Conservation (phyloP, 2,329 filamentous ascomycete species). For the Fusarium tanahbumbuense region DNA sequence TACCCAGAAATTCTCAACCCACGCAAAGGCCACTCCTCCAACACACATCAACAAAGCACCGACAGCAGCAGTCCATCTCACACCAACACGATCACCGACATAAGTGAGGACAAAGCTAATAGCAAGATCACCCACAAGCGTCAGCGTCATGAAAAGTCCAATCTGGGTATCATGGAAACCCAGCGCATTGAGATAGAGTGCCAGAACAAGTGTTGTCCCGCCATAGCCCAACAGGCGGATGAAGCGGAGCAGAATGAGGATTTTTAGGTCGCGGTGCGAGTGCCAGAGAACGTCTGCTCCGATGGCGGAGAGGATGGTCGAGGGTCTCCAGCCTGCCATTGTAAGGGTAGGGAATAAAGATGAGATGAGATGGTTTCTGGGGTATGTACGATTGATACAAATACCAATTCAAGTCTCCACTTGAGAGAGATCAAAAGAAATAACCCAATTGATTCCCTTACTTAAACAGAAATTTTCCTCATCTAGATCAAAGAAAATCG, state of each 20-base stretch:
- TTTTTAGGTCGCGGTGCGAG: slow-evolving; percentile 37
- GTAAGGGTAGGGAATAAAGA: background rate
- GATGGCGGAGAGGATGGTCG: slow-evolving; percentile 29
- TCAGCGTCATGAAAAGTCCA: slow-evolving; percentile 41
- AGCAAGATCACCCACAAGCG: slow-evolving; percentile 38
- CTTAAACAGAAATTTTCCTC: no score
- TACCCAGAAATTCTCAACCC: slow-evolving; percentile 37
- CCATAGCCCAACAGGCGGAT: slow-evolving; percentile 39
- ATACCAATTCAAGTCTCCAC: no score
- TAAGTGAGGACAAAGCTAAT: slow-evolving; percentile 41
- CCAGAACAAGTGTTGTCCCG: slow-evolving; percentile 37
- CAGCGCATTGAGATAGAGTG: slow-evolving; percentile 38
- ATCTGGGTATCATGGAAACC: slow-evolving; percentile 37
- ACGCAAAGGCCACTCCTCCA: slow-evolving; percentile 32
- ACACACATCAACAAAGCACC: slow-evolving; percentile 35
- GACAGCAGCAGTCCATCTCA: slow-evolving; percentile 25
- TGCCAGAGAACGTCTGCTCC: slow-evolving; percentile 36
- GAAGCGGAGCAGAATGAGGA: slow-evolving; percentile 37
- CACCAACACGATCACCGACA: slow-evolving; percentile 34
- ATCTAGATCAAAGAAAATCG: no score
- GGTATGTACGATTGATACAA: no score
- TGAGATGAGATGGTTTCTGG: no score
- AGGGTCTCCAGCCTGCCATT: slow-evolving; percentile 19
- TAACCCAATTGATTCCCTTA: no score
- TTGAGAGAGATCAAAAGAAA: no score